These are phyloP conservation scores for Mycena vitilis DNA, from an alignment of 768 basidiomycete genomes.

Conservation along the genomic window DNA sequence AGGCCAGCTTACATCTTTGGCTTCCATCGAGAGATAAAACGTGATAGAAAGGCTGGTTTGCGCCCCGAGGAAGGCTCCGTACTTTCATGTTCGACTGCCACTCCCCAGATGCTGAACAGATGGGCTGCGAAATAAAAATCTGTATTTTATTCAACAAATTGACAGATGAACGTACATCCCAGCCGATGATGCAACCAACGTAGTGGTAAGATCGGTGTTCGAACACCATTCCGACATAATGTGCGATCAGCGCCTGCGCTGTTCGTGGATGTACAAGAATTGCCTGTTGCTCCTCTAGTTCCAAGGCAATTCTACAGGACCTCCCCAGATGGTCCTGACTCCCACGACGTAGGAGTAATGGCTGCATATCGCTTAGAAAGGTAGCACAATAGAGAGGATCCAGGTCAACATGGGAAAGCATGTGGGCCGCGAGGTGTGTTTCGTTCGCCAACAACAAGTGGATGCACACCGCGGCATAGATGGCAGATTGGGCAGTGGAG, in stretches of 20 bases:
- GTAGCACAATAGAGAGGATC: slow-evolving; percentile 58
- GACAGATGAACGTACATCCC: slow-evolving; percentile 56
- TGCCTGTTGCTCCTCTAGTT: slow-evolving; percentile 45
- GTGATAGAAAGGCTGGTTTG: slow-evolving; percentile 57
- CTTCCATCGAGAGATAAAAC: slow-evolving; percentile 47
- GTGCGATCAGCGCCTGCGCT: slow-evolving; percentile 42
- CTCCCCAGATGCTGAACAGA: slow-evolving; percentile 41
- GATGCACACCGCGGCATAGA: slow-evolving; percentile 49
- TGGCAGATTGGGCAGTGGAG: slow-evolving; percentile 43
- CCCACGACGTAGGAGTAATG: slow-evolving; percentile 44
- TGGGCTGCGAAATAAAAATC: slow-evolving; percentile 10
- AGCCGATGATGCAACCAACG: slow-evolving; percentile 58
- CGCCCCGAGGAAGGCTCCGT: slow-evolving; percentile 45
- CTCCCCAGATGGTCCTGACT: slow-evolving; percentile 43
- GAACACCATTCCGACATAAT: slow-evolving; percentile 65
- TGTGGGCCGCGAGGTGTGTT: slow-evolving; percentile 44
- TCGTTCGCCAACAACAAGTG: slow-evolving; percentile 52
- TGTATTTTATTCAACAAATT: background rate
- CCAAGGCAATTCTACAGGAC: slow-evolving; percentile 46
- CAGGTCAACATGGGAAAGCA: slow-evolving; percentile 47
- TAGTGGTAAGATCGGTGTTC: slow-evolving; percentile 53
- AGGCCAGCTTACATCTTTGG: slow-evolving; percentile 44
- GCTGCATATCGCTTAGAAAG: slow-evolving; percentile 52
- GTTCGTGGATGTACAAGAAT: slow-evolving; percentile 40
- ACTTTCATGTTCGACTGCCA: slow-evolving; percentile 53